Evolutionary conservation across 768 basidiomycete genomes (phyloP).

Genomic region (Leucocoprinus sp.): DNA sequence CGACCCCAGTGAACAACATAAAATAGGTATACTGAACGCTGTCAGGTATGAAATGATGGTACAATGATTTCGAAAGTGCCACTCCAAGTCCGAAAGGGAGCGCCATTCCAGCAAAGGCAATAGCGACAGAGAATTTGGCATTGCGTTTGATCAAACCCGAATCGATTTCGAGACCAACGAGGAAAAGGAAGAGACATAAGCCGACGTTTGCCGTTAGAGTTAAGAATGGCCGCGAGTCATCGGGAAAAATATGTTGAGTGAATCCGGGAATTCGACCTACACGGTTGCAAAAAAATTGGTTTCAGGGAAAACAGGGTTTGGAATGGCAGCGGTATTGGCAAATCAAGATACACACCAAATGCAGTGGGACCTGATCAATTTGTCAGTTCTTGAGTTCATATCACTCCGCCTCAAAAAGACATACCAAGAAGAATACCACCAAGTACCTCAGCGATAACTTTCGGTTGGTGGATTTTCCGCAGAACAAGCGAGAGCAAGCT

Average conservation of each 20-base stretch:
- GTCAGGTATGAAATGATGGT: conserved; percentile 62
- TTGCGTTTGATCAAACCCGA: conserved; percentile 68
- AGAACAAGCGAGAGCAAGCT: conserved; percentile 68
- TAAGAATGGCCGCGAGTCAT: conserved; percentile 63
- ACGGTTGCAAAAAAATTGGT: no score
- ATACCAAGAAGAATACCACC: conserved; percentile 84
- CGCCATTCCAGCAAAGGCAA: conserved; percentile 78
- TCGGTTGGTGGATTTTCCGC: conserved; percentile 75
- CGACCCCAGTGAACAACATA: conserved; percentile 90
- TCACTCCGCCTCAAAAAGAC: conserved; percentile 1
- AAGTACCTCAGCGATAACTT: conserved; percentile 75
- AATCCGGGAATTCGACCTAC: conserved; percentile 82
- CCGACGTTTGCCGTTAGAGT: conserved; percentile 87
- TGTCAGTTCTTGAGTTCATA: neutral
- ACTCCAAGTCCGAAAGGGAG: conserved; percentile 86
- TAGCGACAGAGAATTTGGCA: conserved; percentile 53
- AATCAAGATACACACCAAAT: conserved; percentile 25
- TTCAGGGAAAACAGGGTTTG: neutral
- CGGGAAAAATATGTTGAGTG: conserved; percentile 77
- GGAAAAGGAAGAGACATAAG: conserved; percentile 80
- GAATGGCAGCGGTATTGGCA: neutral
- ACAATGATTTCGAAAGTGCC: conserved; percentile 55
- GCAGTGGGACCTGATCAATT: conserved; percentile 37
- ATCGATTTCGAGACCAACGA: conserved; percentile 92
- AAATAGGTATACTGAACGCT: conserved; percentile 77